Percentiles rank a stretch among this genome's conserved stretches.
Evolutionary conservation across 495 filamentous ascomycete genomes (phyloP).

Genomic region (Aspergillus funiculosus): DNA sequence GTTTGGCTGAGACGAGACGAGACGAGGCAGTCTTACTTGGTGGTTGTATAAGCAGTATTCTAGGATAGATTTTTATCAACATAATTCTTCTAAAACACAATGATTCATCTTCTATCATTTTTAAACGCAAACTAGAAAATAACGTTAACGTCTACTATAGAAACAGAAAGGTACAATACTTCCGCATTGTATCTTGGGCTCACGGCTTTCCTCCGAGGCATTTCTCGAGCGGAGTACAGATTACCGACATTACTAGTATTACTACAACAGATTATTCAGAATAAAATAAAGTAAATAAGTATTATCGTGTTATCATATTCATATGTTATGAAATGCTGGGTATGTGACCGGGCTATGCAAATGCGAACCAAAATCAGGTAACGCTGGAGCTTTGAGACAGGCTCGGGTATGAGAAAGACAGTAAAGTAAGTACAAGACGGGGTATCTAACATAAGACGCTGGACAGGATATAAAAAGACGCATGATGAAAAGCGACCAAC

Average conservation of each 20-base stretch:
- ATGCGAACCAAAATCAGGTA: slow-evolving; percentile 9
- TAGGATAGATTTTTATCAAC: too few species aligned
- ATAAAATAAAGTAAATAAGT: neutral
- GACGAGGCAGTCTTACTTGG: too few species aligned
- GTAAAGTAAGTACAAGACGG: slow-evolving; percentile 21
- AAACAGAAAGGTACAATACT: too few species aligned
- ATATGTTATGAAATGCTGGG: slow-evolving; percentile 9
- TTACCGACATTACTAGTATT: neutral
- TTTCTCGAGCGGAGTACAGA: too few species aligned
- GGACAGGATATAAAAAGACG: slow-evolving; percentile 2
- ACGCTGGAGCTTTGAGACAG: slow-evolving; percentile 21
- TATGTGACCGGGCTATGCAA: slow-evolving; percentile 22
- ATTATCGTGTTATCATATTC: slow-evolving; percentile 2
- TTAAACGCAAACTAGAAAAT: too few species aligned
- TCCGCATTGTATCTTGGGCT: too few species aligned
- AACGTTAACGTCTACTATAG: too few species aligned
- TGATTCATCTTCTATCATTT: too few species aligned
- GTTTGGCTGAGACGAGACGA: neutral
- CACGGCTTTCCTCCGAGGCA: too few species aligned
- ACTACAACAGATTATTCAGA: neutral
- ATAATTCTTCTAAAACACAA: too few species aligned
- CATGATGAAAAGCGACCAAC: neutral
- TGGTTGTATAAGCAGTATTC: too few species aligned
- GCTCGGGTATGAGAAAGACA: slow-evolving; percentile 21
- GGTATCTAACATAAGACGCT: slow-evolving; percentile 21